Evolutionary conservation across 495 filamentous ascomycete species (phyloP), one percentile per base, ranked within the genome.

Genomic region (Ramalina intermedia): DNA sequence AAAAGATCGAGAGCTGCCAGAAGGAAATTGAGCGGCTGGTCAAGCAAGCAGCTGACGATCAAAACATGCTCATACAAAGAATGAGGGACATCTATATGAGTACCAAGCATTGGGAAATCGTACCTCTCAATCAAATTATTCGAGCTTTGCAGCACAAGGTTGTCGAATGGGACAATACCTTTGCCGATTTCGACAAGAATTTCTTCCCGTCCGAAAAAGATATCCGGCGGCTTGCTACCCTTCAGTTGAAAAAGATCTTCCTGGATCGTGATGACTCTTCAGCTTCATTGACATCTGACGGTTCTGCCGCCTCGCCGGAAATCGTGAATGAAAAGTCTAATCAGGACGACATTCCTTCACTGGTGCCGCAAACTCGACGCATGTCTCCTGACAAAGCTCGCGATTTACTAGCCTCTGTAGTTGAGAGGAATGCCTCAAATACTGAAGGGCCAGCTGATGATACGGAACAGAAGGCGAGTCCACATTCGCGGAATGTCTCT

Each of bases 201-300:
- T 99, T 91, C 64, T 88, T 99, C 59, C 87, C 87, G 14, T 95
- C 89, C 0, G 93, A 99, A 57, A 96, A 96, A 57, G 93, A 99
- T 66, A 96, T 99, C 52, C 77, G 87, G 50, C 77, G 89, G 53
- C 68, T 99, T 43, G 90, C 93, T 38, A 83, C 88, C 21, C 72
- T 94, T 33, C 93, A 99, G 56, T 70, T 99, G 43, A 91, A 83
- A 64, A 96, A 91, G 60, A 84, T 99, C 47, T 99, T 96, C 62
- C 75, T 93, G 16, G 90, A 98, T 57, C 72, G 72, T 44, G 84
- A 90, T 62, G 81, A 84, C 47, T 81, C 86, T 7, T 78, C 78
- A 13, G 75, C 82, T 47, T 80, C 82, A 18, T 57, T 89, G 2
- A 69, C 73, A 6, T 78, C 78, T n/a, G 74, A 76, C 18, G 54